These are phyloP conservation scores for Wickerhamomyces chambardii DNA, from an alignment of 805 yeast genomes.

Conservation along the genomic window DNA sequence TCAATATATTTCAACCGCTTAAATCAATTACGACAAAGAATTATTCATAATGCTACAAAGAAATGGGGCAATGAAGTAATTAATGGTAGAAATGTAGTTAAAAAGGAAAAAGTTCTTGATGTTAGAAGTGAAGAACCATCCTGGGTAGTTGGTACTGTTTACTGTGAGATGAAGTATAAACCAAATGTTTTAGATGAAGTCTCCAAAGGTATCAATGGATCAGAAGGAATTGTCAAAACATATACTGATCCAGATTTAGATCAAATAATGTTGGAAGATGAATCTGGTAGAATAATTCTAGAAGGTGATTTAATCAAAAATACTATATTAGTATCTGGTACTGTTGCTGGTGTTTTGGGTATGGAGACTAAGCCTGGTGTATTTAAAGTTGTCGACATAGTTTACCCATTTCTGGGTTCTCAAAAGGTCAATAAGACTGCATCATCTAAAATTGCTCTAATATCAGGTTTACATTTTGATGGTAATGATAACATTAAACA, in stretches of 20 bases:
- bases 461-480: constrained; percentile 66
- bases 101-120: constrained; percentile 49
- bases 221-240: constrained; percentile 28
- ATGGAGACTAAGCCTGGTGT: constrained; percentile 77
- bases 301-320: constrained; percentile 49
- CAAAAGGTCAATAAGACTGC: constrained; percentile 27
- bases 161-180: constrained; percentile 75
- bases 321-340: constrained; percentile 75
- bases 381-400: constrained; percentile 76
- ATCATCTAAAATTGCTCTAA: constrained; percentile 45
- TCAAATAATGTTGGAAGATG: constrained; percentile 78
- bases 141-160: constrained; percentile 85
- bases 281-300: constrained; percentile 76
- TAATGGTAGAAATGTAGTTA: constrained; percentile 24
- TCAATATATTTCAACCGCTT: constrained; percentile 46
- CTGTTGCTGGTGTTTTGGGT: constrained; percentile 81
- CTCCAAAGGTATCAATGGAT: constrained; percentile 38
- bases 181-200: constrained; percentile 83
- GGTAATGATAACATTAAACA: constrained; percentile 35
- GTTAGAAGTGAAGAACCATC: constrained; percentile 50
- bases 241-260: constrained; percentile 51
- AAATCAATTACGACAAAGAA: constrained; percentile 34
- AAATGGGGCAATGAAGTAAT: constrained; percentile 50
- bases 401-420: constrained; percentile 57
- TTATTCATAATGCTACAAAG: constrained; percentile 32